Percentiles rank a stretch among this genome's conserved stretches.
These are phyloP conservation scores for Catharanthus roseus DNA, from an alignment of 257 asterid species.

Conservation along the genomic window DNA sequence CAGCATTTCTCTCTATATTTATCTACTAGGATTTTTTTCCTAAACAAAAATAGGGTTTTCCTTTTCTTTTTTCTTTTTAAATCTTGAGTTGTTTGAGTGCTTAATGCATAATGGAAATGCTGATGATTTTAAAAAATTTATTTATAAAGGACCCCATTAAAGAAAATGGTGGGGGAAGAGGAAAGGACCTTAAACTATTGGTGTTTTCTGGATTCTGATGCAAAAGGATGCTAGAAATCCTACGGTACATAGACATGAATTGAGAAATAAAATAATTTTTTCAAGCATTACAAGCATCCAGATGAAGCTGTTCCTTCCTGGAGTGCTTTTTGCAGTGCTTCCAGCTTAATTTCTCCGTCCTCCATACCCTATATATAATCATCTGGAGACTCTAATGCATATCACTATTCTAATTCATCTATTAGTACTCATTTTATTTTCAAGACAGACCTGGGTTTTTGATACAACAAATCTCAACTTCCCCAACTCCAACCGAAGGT, in stretches of 20 bases:
- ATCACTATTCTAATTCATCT: conserved; percentile 13
- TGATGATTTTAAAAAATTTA: no score
- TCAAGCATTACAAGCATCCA: neutral
- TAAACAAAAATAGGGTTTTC: no score
- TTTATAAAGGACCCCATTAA: no score
- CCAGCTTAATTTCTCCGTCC: conserved; percentile 73
- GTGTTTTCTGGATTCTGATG: no score
- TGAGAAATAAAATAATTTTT: neutral
- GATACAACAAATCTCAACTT: conserved; percentile 75
- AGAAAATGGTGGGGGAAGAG: no score
- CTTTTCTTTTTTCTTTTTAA: no score
- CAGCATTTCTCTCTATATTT: no score
- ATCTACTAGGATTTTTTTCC: no score
- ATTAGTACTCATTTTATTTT: neutral
- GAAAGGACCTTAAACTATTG: no score
- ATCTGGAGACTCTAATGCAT: conserved; percentile 6
- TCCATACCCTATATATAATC: conserved; percentile 52
- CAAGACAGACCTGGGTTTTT: conserved; percentile 62
- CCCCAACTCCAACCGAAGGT: conserved; percentile 66
- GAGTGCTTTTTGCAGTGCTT: conserved; percentile 62
- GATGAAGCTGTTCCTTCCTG: conserved; percentile 72
- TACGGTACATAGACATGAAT: neutral
- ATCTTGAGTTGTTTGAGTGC: no score
- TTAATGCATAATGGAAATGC: no score
- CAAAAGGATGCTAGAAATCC: conserved; percentile 7